These are phyloP conservation scores for Coemansia sp. DNA, from an alignment of 192 early-diverging fungal species.

Conservation along the genomic window DNA sequence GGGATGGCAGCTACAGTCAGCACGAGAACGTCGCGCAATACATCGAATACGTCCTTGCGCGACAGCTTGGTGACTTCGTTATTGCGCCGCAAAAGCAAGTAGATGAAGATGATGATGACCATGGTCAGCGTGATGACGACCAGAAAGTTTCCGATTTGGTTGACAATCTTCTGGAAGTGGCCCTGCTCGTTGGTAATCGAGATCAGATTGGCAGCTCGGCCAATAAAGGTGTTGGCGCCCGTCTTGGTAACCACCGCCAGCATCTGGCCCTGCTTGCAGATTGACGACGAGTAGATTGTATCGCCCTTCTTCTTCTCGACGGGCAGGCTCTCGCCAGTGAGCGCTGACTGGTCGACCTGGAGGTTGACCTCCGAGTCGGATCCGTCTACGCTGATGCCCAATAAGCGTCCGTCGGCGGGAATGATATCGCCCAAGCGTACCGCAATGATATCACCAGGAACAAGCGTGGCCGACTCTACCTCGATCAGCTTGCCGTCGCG, in stretches of 20 bases:
- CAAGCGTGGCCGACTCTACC: conserved; percentile 72
- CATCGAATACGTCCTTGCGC: conserved; percentile 61
- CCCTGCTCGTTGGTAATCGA: conserved; percentile 90
- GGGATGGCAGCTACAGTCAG: conserved; percentile 93
- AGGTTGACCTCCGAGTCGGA: conserved; percentile 77
- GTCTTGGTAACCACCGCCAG: conserved; percentile 91
- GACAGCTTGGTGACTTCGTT: conserved; percentile 50
- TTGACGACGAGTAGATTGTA: conserved; percentile 89
- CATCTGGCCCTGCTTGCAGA: conserved; percentile 94
- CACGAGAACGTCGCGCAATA: conserved; percentile 75
- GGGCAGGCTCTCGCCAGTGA: conserved; percentile 93
- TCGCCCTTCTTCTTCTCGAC: conserved; percentile 79
- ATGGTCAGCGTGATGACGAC: conserved; percentile 78
- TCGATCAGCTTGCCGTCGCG: conserved; percentile 76
- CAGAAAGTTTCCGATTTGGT: conserved; percentile 90
- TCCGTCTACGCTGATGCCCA: conserved; percentile 75
- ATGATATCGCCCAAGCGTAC: conserved; percentile 93
- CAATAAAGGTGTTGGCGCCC: conserved; percentile 91
- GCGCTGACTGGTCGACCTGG: conserved; percentile 89
- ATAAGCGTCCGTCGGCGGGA: conserved; percentile 84
- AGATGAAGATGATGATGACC: conserved; percentile 78
- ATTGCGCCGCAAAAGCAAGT: conserved; percentile 61
- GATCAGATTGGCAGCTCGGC: conserved; percentile 90
- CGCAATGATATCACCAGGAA: conserved; percentile 90
- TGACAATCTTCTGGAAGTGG: conserved; percentile 96